Percentiles rank a stretch among this genome's conserved stretches.
Conservation (phyloP, 1,284 basidiomycete genomes). For the Sporisorium scitamineum region DNA sequence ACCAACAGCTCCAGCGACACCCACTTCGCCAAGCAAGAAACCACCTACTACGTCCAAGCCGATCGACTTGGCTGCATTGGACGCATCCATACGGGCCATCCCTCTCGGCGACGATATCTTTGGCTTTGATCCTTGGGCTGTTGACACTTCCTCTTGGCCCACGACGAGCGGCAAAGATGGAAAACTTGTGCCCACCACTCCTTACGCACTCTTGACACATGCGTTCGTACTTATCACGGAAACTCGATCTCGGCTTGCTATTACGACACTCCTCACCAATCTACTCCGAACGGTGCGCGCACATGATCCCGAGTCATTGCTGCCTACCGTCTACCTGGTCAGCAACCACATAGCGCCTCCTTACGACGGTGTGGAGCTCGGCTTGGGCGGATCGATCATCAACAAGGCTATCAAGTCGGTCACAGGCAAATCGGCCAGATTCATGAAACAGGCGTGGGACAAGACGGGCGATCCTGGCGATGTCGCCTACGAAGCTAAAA, state of each 20-base stretch:
- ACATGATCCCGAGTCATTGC: conserved; percentile 79
- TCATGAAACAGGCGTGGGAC: conserved; percentile 75
- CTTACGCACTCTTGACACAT: conserved; percentile 85
- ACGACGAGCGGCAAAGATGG: conserved; percentile 18
- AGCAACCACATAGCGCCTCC: conserved; percentile 84
- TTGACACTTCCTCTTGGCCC: conserved; percentile 60
- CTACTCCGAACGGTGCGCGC: conserved; percentile 78
- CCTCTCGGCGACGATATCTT: conserved; percentile 67
- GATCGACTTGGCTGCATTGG: conserved; percentile 48
- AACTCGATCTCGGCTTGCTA: conserved; percentile 84
- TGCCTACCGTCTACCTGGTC: conserved; percentile 86
- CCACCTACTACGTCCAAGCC: conserved; percentile 4
- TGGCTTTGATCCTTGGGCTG: conserved; percentile 59
- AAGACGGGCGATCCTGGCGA: conserved; percentile 66
- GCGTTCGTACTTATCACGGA: conserved; percentile 79
- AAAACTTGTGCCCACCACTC: conserved; percentile 70
- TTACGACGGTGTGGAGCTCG: conserved; percentile 70
- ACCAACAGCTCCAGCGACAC: background rate
- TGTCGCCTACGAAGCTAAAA: conserved; percentile 65
- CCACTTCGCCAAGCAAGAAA: conserved; percentile 13
- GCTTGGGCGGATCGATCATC: conserved; percentile 75
- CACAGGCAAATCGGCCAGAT: conserved; percentile 79
- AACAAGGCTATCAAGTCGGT: conserved; percentile 84
- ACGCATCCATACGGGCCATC: conserved; percentile 54
- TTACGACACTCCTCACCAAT: conserved; percentile 85